phyloP scores from a whole-genome alignment of 108 stramenopile genomes.

The Cylindrotheca fusiformis region DNA sequence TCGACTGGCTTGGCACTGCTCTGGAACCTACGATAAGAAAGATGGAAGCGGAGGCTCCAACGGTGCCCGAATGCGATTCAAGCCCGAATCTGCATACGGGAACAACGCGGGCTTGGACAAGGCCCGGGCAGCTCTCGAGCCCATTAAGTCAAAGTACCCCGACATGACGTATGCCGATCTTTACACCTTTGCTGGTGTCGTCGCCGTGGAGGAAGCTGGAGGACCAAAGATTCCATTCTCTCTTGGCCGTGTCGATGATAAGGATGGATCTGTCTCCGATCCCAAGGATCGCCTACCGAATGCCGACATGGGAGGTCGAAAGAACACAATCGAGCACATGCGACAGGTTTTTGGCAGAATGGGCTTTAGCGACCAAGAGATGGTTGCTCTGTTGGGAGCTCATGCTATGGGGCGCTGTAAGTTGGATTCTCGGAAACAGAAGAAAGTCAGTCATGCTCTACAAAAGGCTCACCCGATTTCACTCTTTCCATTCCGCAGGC shows the following conservation, averaged over 20 bases:
- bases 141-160: slow-evolving; percentile 85
- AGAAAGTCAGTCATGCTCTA: no score
- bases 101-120: slow-evolving; percentile 72
- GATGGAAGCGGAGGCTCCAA: slow-evolving; percentile 89
- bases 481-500: slow-evolving; percentile 9
- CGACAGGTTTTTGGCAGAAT: slow-evolving; percentile 95
- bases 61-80: slow-evolving; percentile 94
- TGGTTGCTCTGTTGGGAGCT: slow-evolving; percentile 96
- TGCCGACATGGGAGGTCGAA: slow-evolving; percentile 83
- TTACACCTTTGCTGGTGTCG: slow-evolving; percentile 88
- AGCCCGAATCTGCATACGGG: slow-evolving; percentile 70
- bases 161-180: slow-evolving; percentile 91
- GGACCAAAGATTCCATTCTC: slow-evolving; percentile 83
- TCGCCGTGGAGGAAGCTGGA: slow-evolving; percentile 63
- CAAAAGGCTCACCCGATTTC: neutral
- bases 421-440: neutral
- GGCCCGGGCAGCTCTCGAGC: slow-evolving; percentile 71
- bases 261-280: slow-evolving; percentile 54
- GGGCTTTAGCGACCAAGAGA: slow-evolving; percentile 89
- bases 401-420: slow-evolving; percentile 89
- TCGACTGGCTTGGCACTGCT: slow-evolving; percentile 94
- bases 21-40: slow-evolving; percentile 80
- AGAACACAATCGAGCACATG: slow-evolving; percentile 71
- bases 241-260: slow-evolving; percentile 67
- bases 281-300: slow-evolving; percentile 87